Evolutionary conservation across 352 stramenopile species (phyloP).

Genomic region (Globisporangium cylindrosporum): DNA sequence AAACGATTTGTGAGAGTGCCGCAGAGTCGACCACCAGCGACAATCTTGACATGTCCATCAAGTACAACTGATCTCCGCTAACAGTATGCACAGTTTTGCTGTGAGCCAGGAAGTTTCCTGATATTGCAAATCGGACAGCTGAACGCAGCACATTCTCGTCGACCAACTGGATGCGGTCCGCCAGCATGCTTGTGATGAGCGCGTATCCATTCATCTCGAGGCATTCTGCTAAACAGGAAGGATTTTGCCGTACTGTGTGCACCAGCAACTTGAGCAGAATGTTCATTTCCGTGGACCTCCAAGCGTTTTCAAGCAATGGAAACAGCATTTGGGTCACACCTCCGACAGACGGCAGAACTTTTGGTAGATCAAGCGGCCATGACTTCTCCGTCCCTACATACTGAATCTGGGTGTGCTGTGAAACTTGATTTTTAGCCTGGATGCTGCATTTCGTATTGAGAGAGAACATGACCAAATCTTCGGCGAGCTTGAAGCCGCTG

Average conservation of each 20-base stretch:
- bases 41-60: background rate
- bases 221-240: constrained; percentile 57
- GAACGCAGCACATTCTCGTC: constrained; percentile 43
- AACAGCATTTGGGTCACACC: constrained; percentile 56
- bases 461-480: constrained; percentile 55
- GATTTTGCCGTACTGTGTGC: constrained; percentile 49
- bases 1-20: constrained; percentile 52
- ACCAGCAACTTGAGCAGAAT: constrained; percentile 45
- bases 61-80: background rate
- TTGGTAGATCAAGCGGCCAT: constrained; percentile 48
- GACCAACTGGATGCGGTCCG: constrained; percentile 37
- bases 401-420: constrained; percentile 40
- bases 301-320: constrained; percentile 56
- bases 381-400: constrained; percentile 52
- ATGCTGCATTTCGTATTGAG: constrained; percentile 54
- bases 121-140: constrained; percentile 46
- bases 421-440: constrained; percentile 20
- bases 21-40: constrained; percentile 53
- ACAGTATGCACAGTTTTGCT: background rate
- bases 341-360: constrained; percentile 57
- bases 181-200: constrained; percentile 46
- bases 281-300: constrained; percentile 40
- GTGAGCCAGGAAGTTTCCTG: constrained; percentile 29
- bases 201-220: constrained; percentile 56
- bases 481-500: constrained; percentile 52